These are phyloP conservation scores for Ramalina intermedia DNA, from an alignment of 495 filamentous ascomycete genomes.

Conservation along the genomic window DNA sequence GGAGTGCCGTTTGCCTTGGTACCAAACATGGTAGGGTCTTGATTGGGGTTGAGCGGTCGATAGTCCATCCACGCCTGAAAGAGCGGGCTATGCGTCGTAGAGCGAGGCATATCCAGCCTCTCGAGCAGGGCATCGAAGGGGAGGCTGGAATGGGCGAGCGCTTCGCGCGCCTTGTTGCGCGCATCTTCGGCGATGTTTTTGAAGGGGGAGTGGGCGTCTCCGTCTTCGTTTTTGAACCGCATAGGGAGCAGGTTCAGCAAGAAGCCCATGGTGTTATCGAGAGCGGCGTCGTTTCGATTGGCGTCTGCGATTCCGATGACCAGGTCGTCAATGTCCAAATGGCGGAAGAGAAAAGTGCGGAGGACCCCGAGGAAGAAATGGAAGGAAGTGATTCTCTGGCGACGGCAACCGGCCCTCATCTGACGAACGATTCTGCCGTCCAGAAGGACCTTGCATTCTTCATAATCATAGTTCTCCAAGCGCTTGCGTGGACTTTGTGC, in stretches of 20 bases:
- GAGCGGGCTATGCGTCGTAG: slow-evolving; percentile 19
- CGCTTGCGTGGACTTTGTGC: not conserved
- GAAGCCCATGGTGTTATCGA: slow-evolving; percentile 17
- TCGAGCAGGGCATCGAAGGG: slow-evolving; percentile 33
- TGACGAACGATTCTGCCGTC: not conserved
- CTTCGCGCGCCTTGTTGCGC: slow-evolving; percentile 13
- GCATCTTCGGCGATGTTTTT: slow-evolving; percentile 2
- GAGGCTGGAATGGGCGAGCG: slow-evolving; percentile 22
- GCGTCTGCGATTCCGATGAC: slow-evolving; percentile 31
- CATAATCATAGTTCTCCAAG: not conserved
- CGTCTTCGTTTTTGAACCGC: slow-evolving; percentile 13
- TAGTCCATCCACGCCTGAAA: slow-evolving; percentile 33
- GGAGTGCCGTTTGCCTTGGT: no score
- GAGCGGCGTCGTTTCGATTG: not conserved
- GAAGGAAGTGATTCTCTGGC: slow-evolving; percentile 22
- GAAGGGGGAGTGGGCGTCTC: not conserved
- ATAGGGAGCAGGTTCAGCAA: slow-evolving; percentile 36
- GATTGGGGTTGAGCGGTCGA: slow-evolving; percentile 8
- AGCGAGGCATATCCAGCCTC: slow-evolving; percentile 21
- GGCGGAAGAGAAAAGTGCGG: slow-evolving; percentile 18
- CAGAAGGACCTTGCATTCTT: not conserved
- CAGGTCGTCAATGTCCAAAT: slow-evolving; percentile 17
- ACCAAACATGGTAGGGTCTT: no score
- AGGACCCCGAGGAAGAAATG: slow-evolving; percentile 28
- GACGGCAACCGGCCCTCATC: slow-evolving; percentile 13